Evolutionary conservation across 805 yeast species (phyloP), one percentile per base, ranked within the genome.

Genomic region (Phaffomyces opuntiae): DNA sequence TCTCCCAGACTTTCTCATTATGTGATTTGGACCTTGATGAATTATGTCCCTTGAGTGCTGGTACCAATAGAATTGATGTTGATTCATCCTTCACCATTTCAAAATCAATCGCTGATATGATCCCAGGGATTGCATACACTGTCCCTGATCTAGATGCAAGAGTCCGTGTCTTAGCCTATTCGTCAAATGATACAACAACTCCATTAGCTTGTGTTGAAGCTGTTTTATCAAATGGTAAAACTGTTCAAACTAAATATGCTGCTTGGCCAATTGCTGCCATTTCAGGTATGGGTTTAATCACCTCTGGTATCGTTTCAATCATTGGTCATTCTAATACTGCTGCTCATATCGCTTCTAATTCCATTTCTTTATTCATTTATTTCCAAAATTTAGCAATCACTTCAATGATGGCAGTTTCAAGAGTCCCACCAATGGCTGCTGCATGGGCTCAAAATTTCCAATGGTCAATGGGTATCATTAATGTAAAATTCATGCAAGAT

Each of bases 101-200:
- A 11, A 26, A 49, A 2, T 63, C 67, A 26, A 57, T 80, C 45
- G 64, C 75, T 5, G 62, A 66, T 12, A 65, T 74, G 48, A 75
- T 93, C 47, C 99, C 99, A 1, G 75, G 80, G 9, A 72, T 93
- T 21, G 96, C 96, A 2, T 93, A 80, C 65, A 82, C 95, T 2
- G 75, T 93, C 43, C 99, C 99, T 0, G 96, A 93, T 64, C 70
- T 93, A 53, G 99, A 93, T 60, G 99, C 96, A 5, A 77, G 85
- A 50, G 96, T 90, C 27, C 72, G 82, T 53, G 91, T 95, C 34
- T 64, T 77, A 17, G 83, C 84, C 4, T 79, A 80, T 61, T 62
- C 77, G 31, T 58, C 66, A 14, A 66, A 68, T 39, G 81, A 78
- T 57, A 68, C 75, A 9, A 42, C 55, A 19, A 64, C 68, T 9